Base-by-base conservation (phyloP, 495 filamentous ascomycete genomes). In the Neurospora sublineolata region DNA sequence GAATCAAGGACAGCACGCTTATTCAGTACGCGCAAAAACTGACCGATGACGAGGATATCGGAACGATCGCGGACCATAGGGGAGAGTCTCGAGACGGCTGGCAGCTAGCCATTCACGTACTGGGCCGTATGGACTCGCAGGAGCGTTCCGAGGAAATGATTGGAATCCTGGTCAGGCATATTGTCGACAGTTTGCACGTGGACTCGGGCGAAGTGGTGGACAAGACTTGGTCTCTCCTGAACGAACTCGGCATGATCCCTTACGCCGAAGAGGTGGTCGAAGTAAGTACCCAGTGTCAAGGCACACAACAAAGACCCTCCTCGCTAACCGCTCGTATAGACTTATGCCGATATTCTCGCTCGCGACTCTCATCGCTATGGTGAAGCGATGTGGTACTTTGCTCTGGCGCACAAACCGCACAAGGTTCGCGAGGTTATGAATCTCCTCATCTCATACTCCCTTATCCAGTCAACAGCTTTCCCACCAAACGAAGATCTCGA, bases 391-490 rank as follows among this genome's bases (percentile, higher is more conserved):
- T 86, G 93, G 77, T 96, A 94, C 83, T 97, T 93, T 79, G 89
- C 94, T 46, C 89, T 94, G 12, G 91, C 93, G 0, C 92, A 92
- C 74, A 86, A 86, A 60, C 82, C 87, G 8, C 83, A 84, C 72
- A 95, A 94, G 81, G 87, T 97, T 73, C 90, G 90, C 76, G 87
- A 92, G 68, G 90, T 97, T 30, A 85, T 94, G 33, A 90, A 94
- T 76, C 86, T 94, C n/a, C 86, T 97, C 40, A 94, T 93, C 76
- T 93, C 93, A 1, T 89, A 91, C 77, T 94, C 90, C 52, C 87
- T 97, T 40, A 87, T 94, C 52, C 90, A 94, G 71, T 97, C 94
- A 14, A 87, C 88, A 10, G 88, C 91, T 4, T 94, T 89, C 76
- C 94, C 94, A 9, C 85, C 91, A 3, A 75, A 84, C 16, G 78